phyloP scores from a whole-genome alignment of 352 stramenopile species.

The Thalassiosira mediterranea region DNA sequence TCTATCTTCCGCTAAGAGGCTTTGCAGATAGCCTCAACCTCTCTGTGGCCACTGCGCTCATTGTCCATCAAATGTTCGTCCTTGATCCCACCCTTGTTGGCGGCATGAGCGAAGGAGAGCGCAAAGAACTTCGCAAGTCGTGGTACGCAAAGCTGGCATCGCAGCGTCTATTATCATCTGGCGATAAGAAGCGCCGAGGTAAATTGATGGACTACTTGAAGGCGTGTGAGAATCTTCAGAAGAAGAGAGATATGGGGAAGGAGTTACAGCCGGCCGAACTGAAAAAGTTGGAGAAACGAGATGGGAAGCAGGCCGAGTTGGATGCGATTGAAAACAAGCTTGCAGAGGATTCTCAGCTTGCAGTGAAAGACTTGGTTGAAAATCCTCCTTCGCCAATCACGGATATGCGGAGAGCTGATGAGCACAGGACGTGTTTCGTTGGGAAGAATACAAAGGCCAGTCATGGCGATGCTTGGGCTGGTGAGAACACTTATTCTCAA shows the following conservation, averaged over 20 bases:
- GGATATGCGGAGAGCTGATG: constrained; percentile 79
- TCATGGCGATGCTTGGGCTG: constrained; percentile 69
- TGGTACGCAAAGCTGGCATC: constrained; percentile 80
- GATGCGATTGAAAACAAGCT: constrained; percentile 48
- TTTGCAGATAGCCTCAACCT: constrained; percentile 94
- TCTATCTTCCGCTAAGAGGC: constrained; percentile 92
- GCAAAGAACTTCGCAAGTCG: constrained; percentile 48
- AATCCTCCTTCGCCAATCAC: constrained; percentile 73
- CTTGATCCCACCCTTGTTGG: constrained; percentile 74
- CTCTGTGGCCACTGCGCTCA: constrained; percentile 90
- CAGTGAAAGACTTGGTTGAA: constrained; percentile 69
- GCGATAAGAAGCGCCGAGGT: constrained; percentile 61
- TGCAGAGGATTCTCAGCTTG: constrained; percentile 42
- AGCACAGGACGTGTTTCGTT: constrained; percentile 74
- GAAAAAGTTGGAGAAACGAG: constrained; percentile 62
- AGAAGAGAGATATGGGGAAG: constrained; percentile 41
- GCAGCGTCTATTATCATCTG: constrained; percentile 65
- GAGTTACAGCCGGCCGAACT: constrained; percentile 50
- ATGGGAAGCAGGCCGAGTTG: constrained; percentile 53
- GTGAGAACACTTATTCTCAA: too few species aligned
- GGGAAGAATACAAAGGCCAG: constrained; percentile 74
- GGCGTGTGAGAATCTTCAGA: constrained; percentile 38
- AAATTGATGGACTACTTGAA: constrained; percentile 50
- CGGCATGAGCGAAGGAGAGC: constrained; percentile 68
- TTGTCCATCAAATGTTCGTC: constrained; percentile 88